Evolutionary conservation across 192 early-diverging fungal genomes (phyloP).

Genomic region (Podila epicladia): DNA sequence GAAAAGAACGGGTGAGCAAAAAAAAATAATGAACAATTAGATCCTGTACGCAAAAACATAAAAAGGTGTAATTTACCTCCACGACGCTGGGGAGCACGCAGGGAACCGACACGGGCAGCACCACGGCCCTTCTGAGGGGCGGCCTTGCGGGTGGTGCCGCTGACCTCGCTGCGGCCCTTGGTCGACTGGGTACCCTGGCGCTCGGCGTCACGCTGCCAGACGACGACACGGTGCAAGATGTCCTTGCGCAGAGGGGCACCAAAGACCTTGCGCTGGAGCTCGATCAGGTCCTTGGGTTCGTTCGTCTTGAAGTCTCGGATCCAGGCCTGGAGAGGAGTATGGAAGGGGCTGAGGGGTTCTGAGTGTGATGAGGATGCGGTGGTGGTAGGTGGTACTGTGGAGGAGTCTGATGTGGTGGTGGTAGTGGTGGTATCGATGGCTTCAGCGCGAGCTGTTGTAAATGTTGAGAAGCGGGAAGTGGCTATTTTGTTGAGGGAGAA

Average conservation of each 20-base stretch:
- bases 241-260: constrained; percentile 79
- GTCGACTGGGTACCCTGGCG: constrained; percentile 88
- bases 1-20: background rate
- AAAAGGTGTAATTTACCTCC: constrained; percentile 69
- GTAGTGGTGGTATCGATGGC: constrained; percentile 11
- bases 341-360: constrained; percentile 32
- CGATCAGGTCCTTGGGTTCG: constrained; percentile 73
- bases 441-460: constrained; percentile 35
- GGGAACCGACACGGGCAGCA: constrained; percentile 86
- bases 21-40: background rate
- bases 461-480: constrained; percentile 29
- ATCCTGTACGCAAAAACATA: background rate
- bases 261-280: constrained; percentile 80
- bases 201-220: constrained; percentile 85
- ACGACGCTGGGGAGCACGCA: constrained; percentile 85
- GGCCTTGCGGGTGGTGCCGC: constrained; percentile 83
- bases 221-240: constrained; percentile 84
- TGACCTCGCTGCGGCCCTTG: constrained; percentile 84
- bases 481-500: background rate
- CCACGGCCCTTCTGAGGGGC: constrained; percentile 95
- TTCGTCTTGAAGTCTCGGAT: constrained; percentile 80
- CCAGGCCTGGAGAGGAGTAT: constrained; percentile 74
- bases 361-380: constrained; percentile 5
- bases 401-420: constrained; percentile 1
- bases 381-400: constrained; percentile 2